Evolutionary conservation across 768 basidiomycete species (phyloP).

Genomic region (Lanmaoa pseudosensibilis): DNA sequence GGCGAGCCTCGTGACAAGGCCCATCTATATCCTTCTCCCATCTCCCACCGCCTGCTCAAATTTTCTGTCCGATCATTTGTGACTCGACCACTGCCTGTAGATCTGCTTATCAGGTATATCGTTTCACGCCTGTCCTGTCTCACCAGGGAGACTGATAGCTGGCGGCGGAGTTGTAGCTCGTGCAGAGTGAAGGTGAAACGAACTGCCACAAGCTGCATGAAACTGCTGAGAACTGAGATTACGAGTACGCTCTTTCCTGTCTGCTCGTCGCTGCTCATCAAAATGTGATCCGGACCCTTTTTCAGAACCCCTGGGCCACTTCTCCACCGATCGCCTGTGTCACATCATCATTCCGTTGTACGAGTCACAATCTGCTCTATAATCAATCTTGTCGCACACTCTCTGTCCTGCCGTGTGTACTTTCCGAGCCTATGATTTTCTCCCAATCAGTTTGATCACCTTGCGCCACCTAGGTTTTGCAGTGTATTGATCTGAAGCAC

Average conservation of each 20-base stretch:
- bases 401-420: conserved; percentile 16
- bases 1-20: not conserved
- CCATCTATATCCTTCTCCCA: conserved; percentile 19
- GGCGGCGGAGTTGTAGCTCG: not conserved
- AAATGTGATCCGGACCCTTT: conserved; percentile 5
- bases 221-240: not conserved
- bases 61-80: conserved; percentile 1
- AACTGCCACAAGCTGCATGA: conserved; percentile 9
- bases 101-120: conserved; percentile 10
- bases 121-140: not conserved
- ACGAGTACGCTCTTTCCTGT: conserved; percentile 2
- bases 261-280: not conserved
- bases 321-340: not conserved
- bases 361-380: conserved; percentile 18
- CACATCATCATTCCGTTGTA: conserved; percentile 3
- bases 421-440: not conserved
- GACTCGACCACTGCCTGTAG: conserved; percentile 19
- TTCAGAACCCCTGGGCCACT: conserved; percentile 4
- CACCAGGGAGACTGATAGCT: not conserved
- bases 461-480: conserved; percentile 18
- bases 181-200: conserved; percentile 2
- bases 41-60: conserved; percentile 14
- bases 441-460: conserved; percentile 6
- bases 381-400: conserved; percentile 3
- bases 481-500: conserved; percentile 23